Evolutionary conservation across 257 asterid species (phyloP).

Genomic region (Leptodermis oblonga): DNA sequence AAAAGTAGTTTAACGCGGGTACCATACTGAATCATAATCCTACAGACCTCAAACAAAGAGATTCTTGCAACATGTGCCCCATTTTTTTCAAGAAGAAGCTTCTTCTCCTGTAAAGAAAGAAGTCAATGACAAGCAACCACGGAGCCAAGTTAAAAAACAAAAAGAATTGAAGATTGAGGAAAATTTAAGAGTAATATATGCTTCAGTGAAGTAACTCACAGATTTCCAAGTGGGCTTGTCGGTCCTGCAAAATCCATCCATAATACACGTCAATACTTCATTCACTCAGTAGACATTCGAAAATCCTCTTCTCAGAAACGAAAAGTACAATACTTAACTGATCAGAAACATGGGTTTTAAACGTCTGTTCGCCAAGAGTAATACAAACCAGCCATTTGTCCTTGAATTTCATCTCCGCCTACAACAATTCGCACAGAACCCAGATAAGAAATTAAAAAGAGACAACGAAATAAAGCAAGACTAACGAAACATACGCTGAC

Average conservation of each 20-base stretch:
- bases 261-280: constrained; percentile 25
- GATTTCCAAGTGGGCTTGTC: constrained; percentile 88
- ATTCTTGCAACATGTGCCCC: constrained; percentile 90
- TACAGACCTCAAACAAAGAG: constrained; percentile 85
- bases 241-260: constrained; percentile 53
- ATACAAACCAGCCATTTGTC: constrained; percentile 95
- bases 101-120: constrained; percentile 66
- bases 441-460: background rate
- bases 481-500: constrained; percentile 38
- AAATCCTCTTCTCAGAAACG: background rate
- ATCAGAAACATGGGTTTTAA: constrained; percentile 68
- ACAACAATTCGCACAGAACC: background rate
- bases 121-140: background rate
- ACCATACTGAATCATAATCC: background rate
- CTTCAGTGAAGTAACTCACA: constrained; percentile 44
- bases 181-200: constrained; percentile 7
- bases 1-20: background rate
- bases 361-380: constrained; percentile 92
- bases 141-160: background rate
- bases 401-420: constrained; percentile 96
- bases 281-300: background rate
- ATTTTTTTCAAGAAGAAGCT: constrained; percentile 77
- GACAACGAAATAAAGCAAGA: background rate
- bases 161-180: background rate
- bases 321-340: constrained; percentile 41